Evolutionary conservation across 306 rosid species (phyloP).

Genomic region (Betula pendula): DNA sequence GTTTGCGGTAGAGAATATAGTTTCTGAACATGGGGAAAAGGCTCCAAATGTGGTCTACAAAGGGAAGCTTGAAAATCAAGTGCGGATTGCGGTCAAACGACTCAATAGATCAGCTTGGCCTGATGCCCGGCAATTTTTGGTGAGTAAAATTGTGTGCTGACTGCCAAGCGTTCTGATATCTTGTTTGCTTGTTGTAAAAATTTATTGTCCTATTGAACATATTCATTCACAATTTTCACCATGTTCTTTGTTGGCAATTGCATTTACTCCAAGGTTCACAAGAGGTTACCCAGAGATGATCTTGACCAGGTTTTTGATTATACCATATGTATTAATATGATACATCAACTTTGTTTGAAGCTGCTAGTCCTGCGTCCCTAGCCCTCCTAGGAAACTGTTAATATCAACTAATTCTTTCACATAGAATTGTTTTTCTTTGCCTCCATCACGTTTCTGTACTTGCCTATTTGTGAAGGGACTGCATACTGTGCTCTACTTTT

Average conservation of each 20-base stretch:
- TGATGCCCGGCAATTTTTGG: constrained; percentile 86
- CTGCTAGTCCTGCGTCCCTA: background rate
- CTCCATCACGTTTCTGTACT: background rate
- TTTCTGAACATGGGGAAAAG: constrained; percentile 97
- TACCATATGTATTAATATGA: background rate
- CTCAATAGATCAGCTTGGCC: constrained; percentile 99
- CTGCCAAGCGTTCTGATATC: constrained; percentile 1
- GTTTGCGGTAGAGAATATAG: constrained; percentile 83
- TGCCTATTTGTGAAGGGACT: background rate
- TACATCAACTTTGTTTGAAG: background rate
- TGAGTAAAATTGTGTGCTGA: constrained; percentile 25
- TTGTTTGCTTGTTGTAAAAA: background rate
- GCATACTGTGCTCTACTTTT: background rate
- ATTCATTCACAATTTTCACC: constrained; percentile 13
- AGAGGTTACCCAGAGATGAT: background rate
- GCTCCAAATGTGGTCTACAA: constrained; percentile 96
- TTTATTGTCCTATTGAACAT: constrained; percentile 13
- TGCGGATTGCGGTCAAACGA: constrained; percentile 85
- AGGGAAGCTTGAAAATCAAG: constrained; percentile 86
- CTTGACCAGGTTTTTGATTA: constrained; percentile 2
- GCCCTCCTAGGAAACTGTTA: background rate
- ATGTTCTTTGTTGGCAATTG: constrained; percentile 6
- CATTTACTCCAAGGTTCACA: background rate
- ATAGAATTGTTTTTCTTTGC: background rate
- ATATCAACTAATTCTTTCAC: background rate